Percentiles rank a stretch among this genome's conserved stretches.
Conservation (phyloP, 345 rosid species). For the Salix brachista region DNA sequence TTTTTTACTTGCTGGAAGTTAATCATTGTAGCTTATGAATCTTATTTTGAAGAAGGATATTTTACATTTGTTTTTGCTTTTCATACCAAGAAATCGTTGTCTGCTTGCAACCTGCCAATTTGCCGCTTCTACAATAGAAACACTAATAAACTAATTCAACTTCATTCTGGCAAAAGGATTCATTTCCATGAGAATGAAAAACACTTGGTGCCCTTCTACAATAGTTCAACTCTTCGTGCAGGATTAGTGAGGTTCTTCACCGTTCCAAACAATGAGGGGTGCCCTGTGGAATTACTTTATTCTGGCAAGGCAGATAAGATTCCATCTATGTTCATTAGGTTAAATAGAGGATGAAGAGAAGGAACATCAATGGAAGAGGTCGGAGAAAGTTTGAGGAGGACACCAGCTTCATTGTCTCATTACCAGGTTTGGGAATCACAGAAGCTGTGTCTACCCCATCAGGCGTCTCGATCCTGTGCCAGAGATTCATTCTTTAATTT, state of each 20-base stretch:
- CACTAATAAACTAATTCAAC: not conserved
- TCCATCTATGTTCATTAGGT: constrained; percentile 8
- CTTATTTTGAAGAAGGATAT: not conserved
- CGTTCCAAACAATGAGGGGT: not conserved
- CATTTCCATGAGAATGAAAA: not conserved
- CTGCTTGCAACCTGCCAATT: not conserved
- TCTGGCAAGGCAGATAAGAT: not conserved
- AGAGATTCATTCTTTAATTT: not conserved
- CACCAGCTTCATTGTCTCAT: constrained; percentile 28
- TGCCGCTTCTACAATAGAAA: not conserved
- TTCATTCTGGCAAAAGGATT: not conserved
- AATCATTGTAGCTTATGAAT: not conserved
- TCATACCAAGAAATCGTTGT: not conserved
- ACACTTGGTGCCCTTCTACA: not conserved
- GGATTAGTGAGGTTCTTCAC: not conserved
- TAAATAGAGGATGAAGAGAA: constrained; percentile 30
- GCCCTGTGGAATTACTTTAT: not conserved
- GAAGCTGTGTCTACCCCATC: constrained; percentile 22
- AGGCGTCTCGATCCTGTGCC: constrained; percentile 34
- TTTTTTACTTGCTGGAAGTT: not conserved
- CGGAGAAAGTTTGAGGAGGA: constrained; percentile 45
- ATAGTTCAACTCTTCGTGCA: not conserved
- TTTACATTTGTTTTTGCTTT: not conserved
- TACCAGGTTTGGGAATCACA: constrained; percentile 24
- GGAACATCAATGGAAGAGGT: constrained; percentile 30